These are phyloP conservation scores for Lachnellula occidentalis DNA, from an alignment of 2,329 filamentous ascomycete species.

Conservation along the genomic window DNA sequence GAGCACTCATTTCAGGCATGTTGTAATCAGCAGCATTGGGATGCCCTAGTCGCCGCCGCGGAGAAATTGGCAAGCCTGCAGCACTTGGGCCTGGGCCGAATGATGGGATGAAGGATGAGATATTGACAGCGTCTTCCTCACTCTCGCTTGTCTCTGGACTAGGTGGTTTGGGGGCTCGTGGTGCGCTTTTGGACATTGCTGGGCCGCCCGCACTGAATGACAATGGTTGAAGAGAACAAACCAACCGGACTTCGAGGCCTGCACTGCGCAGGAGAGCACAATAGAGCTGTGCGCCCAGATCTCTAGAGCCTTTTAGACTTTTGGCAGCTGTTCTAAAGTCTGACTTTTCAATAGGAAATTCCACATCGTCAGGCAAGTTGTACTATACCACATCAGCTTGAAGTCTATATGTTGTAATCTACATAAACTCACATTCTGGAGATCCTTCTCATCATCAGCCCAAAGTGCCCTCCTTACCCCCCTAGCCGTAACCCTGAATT, in stretches of 20 bases:
- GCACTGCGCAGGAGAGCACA: conserved; percentile 79
- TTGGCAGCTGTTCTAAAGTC: conserved; percentile 69
- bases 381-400: conserved; percentile 15
- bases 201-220: conserved; percentile 37
- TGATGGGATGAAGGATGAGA: conserved; percentile 6
- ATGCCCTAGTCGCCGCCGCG: conserved; percentile 30
- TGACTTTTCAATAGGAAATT: conserved; percentile 60
- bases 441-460: conserved; percentile 60
- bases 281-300: conserved; percentile 85
- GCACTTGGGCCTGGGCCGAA: conserved; percentile 8
- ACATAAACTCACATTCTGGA: conserved; percentile 46
- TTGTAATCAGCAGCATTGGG: conserved; percentile 45
- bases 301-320: conserved; percentile 72
- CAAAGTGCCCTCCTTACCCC: conserved; percentile 69
- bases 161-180: conserved; percentile 16
- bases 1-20: conserved; percentile 39
- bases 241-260: conserved; percentile 75
- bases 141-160: conserved; percentile 31
- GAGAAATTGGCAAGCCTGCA: conserved; percentile 14
- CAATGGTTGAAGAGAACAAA: conserved; percentile 85
- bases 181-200: conserved; percentile 31
- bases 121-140: conserved; percentile 18
- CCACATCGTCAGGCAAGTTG: conserved; percentile 36
- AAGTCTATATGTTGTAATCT: not conserved
- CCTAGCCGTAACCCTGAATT: conserved; percentile 65